Conservation (phyloP, 139 green algal genomes). For the Haematococcus sp. region DNA sequence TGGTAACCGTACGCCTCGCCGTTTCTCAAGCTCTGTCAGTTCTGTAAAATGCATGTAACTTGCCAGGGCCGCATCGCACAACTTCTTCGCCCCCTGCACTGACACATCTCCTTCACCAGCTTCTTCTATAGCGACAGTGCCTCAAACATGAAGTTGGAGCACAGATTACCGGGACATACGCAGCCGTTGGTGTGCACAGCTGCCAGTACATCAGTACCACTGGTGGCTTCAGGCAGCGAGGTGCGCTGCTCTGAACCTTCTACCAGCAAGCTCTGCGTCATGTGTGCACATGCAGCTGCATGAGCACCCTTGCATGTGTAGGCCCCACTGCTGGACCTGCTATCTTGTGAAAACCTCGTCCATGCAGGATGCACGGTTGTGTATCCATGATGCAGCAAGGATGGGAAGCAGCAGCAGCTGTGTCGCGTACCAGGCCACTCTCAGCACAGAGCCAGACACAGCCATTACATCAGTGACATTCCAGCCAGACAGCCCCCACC, state of each 20-base stretch:
- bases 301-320: not conserved
- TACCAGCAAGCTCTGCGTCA: too few species aligned
- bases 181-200: too few species aligned
- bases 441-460: conserved; percentile 11
- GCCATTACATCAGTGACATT: not conserved
- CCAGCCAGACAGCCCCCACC: not conserved
- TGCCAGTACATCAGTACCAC: not conserved
- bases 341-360: too few species aligned
- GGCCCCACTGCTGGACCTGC: not conserved
- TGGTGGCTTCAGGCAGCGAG: conserved; percentile 24
- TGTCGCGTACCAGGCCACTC: not conserved
- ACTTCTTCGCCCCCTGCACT: too few species aligned
- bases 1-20: too few species aligned
- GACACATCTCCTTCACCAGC: too few species aligned
- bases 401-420: conserved; percentile 4
- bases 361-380: conserved; percentile 11
- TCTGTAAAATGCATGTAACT: too few species aligned
- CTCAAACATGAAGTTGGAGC: too few species aligned
- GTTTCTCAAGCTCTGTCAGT: too few species aligned
- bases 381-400: conserved; percentile 14
- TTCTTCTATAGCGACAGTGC: too few species aligned
- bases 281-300: not conserved
- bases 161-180: not conserved
- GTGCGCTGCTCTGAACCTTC: not conserved
- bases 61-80: too few species aligned